Base-by-base conservation (phyloP, 352 stramenopile genomes). In the Phytophthora crassamura region DNA sequence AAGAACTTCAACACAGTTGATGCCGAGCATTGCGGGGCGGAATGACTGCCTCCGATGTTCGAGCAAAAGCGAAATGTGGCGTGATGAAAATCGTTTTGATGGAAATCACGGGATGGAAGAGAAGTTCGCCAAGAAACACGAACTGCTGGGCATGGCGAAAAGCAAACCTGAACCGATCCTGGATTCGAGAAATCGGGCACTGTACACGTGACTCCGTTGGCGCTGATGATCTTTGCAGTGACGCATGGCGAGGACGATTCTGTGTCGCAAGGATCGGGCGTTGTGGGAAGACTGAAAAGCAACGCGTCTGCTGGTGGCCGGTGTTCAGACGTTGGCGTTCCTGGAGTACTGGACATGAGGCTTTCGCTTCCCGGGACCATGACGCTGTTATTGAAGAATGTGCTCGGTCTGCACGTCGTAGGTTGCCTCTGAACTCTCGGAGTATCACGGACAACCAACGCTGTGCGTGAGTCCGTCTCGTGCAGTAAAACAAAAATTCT, bases 81-180 rank as follows among this genome's bases (percentile, higher is more conserved):
- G 12, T 54, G 53, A 30, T 74, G 53, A 22, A 68, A 63, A 10
- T 73, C 57, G n/a, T 90, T 59, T 86, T 70, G 34, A 92, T 82
- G 7, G 59, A 57, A 12, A 90, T 67, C 1, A 80, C 66, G 0
- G 78, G 70, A 52, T 92, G 84, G 22, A 91, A 74, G 16, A 78
- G 51, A 1, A 92, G 35, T n/a, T 83, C 77, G 0, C 84, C 84
- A 2, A 92, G 64, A 38, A 63, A 86, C 10, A 90, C 62, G 16
- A 92, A 92, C 58, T 92, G 82, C 67, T 92, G 84, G 2, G 84
- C 73, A n/a, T 92, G 82, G 74, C 2, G 84, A 92, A 34, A 92
- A 76, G 30, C 74, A 86, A 15, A 92, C 78, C 11, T 75, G 40
- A 5, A 90, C 72, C 5, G 47, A 34, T 0, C 80, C 80, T 6